These are phyloP conservation scores for Chaetomium olivaceum DNA, from an alignment of 2,329 filamentous ascomycete genomes.

Conservation along the genomic window DNA sequence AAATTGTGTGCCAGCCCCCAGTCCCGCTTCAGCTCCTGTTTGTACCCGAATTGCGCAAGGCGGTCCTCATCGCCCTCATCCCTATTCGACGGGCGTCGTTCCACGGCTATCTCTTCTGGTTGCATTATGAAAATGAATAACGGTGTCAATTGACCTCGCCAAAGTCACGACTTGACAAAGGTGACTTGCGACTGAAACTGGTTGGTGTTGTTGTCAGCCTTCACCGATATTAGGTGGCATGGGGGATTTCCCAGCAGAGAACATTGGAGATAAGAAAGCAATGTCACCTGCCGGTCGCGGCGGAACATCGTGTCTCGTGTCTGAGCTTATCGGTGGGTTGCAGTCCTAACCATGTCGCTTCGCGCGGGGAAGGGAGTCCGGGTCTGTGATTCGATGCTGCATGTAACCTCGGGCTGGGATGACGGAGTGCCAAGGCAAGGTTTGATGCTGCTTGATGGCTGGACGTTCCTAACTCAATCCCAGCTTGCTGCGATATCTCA, in stretches of 20 bases:
- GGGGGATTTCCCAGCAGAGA: background rate
- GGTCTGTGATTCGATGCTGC: background rate
- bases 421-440: background rate
- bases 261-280: background rate
- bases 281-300: background rate
- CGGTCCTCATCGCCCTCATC: slow-evolving; percentile 50
- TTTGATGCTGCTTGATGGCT: too few species aligned
- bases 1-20: slow-evolving; percentile 63
- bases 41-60: slow-evolving; percentile 59
- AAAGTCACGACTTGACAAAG: background rate
- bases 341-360: background rate
- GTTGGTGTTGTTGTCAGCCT: background rate
- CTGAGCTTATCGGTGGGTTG: background rate
- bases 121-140: background rate
- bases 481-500: too few species aligned
- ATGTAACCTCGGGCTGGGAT: background rate
- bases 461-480: too few species aligned
- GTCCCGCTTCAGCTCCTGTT: slow-evolving; percentile 58
- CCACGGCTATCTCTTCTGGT: slow-evolving; percentile 17
- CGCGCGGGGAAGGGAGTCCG: background rate
- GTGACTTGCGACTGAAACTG: background rate
- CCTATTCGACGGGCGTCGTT: slow-evolving; percentile 33
- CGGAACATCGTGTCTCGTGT: background rate
- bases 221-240: background rate
- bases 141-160: background rate